Evolutionary conservation across 192 early-diverging fungal genomes (phyloP), one percentile per base, ranked within the genome.

Genomic region (Entomortierella beljakovae): DNA sequence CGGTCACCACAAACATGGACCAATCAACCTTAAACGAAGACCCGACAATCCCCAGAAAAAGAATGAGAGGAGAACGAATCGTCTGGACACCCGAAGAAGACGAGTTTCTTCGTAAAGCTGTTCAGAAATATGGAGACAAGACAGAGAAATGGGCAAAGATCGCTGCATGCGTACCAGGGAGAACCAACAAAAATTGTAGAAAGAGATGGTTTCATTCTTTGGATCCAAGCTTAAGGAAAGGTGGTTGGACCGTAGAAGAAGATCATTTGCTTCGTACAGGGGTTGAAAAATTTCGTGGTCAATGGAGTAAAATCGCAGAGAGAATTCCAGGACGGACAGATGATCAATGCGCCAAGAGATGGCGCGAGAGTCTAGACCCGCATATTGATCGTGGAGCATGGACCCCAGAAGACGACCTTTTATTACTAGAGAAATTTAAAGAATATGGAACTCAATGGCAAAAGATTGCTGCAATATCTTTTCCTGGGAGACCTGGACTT

Each of bases 301-400:
- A 93, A 83, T 97, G 96, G 96, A 90, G 90, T 60, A 87, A 89
- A 42, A 92, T 97, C 40, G 91, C 94, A 18, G 87, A 91, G 66
- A 84, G 83, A 57, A 91, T 97, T 51, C 81, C 83, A 6, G 94
- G 94, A 20, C 83, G 96, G 20, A 96, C 92, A 16, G 93, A 93
- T 64, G 92, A 94, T 65, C 95, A 96, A 68, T 97, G 96, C 67
- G 93, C 94, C 34, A 95, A 95, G 69, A 85, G 96, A 31, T 97
- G 95, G 90, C 84, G 91, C 26, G 95, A 97, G 83, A 90, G 90
- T 56, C 83, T 97, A 37, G 94, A 97, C 76, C 95, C 95, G 13
- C 82, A 86, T 9, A 93, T 93, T 20, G 90, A 93, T 40, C 86
- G 92, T 8, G 87, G 88, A 26, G 87, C 88, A 33, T 93, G 92